phyloP scores from a whole-genome alignment of 441 rosid species.

The Mallotus repandus region DNA sequence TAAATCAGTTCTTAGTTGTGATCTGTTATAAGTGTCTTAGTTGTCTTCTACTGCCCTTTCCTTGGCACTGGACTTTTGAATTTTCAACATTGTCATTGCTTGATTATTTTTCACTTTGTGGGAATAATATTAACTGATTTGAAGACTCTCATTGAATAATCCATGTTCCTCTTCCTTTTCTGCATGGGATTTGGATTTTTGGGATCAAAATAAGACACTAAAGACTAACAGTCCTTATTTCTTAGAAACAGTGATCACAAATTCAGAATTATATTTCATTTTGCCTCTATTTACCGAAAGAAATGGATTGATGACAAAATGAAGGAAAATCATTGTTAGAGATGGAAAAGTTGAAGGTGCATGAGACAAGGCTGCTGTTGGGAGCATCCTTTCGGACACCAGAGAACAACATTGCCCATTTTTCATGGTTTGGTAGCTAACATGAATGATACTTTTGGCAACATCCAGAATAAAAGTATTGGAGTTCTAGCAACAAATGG shows the following conservation, averaged over 20 bases:
- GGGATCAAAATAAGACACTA: neutral
- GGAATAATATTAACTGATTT: neutral
- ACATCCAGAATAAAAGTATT: neutral
- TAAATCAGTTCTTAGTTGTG: neutral
- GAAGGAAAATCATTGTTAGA: neutral
- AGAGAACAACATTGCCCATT: neutral
- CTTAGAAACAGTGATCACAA: neutral
- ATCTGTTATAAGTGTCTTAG: too few species aligned
- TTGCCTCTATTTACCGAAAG: neutral
- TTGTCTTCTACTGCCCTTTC: too few species aligned
- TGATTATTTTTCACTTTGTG: neutral
- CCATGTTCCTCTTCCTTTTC: neutral
- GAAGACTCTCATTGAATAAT: neutral
- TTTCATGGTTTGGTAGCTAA: too few species aligned
- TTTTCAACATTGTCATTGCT: neutral
- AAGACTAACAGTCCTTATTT: neutral
- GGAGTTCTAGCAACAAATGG: neutral
- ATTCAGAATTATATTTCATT: neutral
- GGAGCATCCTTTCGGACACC: neutral
- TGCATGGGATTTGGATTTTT: neutral
- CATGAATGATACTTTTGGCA: too few species aligned
- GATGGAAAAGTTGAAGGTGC: conserved; percentile 2
- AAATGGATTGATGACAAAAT: neutral
- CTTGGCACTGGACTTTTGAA: neutral
- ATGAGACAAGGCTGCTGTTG: neutral